Conservation (phyloP, 306 rosid species). For the Hippophae tibetana region DNA sequence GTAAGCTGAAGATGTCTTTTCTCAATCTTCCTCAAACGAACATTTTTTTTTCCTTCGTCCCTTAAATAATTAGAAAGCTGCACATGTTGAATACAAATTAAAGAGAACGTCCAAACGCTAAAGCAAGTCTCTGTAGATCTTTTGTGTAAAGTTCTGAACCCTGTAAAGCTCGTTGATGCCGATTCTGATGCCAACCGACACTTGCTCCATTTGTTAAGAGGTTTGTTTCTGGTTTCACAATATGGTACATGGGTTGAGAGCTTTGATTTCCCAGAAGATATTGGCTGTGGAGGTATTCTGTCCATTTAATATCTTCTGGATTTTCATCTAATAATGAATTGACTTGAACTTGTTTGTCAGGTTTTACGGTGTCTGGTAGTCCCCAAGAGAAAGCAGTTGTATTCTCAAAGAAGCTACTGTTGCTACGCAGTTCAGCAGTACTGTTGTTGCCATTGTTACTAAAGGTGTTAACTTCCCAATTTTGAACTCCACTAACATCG, state of each 20-base stretch:
- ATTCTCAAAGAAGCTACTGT: slow-evolving; percentile 22
- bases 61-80: slow-evolving; percentile 11
- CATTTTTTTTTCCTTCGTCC: slow-evolving; percentile 17
- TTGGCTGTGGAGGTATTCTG: slow-evolving; percentile 49
- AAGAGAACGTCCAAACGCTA: slow-evolving; percentile 73
- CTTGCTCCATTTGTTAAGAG: slow-evolving; percentile 5
- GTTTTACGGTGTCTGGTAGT: slow-evolving; percentile 28
- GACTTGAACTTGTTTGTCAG: slow-evolving; percentile 21
- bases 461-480: slow-evolving; percentile 41
- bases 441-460: slow-evolving; percentile 26
- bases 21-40: slow-evolving; percentile 16
- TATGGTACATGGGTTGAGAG: slow-evolving; percentile 25
- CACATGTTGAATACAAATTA: slow-evolving; percentile 15
- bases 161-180: slow-evolving; percentile 23
- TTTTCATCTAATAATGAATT: slow-evolving; percentile 18
- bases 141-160: slow-evolving; percentile 46
- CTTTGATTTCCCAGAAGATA: slow-evolving; percentile 38
- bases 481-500: slow-evolving; percentile 30
- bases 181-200: slow-evolving; percentile 16
- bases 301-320: slow-evolving; percentile 67
- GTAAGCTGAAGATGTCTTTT: slow-evolving; percentile 25
- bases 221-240: slow-evolving; percentile 46
- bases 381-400: slow-evolving; percentile 17
- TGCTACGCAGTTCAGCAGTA: slow-evolving; percentile 28
- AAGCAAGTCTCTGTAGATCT: slow-evolving; percentile 69